Percentiles rank a stretch among this genome's conserved stretches.
Conservation (phyloP, 495 filamentous ascomycete genomes). For the Neurospora sp. region DNA sequence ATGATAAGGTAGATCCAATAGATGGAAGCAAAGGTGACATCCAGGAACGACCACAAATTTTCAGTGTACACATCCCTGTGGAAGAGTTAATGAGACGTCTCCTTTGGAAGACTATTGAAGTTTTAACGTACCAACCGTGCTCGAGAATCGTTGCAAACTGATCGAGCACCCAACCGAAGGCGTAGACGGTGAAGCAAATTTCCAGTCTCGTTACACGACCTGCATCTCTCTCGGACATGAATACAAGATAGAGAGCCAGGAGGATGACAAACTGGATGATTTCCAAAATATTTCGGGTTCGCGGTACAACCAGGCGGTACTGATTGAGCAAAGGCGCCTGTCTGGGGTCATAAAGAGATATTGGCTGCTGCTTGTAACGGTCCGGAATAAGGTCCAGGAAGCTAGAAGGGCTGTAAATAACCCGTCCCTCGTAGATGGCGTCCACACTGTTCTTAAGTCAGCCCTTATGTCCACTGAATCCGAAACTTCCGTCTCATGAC, state of each 20-base stretch:
- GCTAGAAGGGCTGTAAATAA: slow-evolving; percentile 60
- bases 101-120: neutral
- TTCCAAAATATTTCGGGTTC: slow-evolving; percentile 58
- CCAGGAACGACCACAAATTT: slow-evolving; percentile 70
- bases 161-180: slow-evolving; percentile 61
- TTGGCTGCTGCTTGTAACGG: slow-evolving; percentile 61
- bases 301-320: slow-evolving; percentile 61
- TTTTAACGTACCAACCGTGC: slow-evolving; percentile 47
- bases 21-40: slow-evolving; percentile 54
- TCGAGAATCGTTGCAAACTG: slow-evolving; percentile 62
- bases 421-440: slow-evolving; percentile 55
- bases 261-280: slow-evolving; percentile 56
- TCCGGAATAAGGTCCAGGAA: slow-evolving; percentile 66
- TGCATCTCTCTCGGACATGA: slow-evolving; percentile 50
- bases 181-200: slow-evolving; percentile 52
- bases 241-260: slow-evolving; percentile 48
- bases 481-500: slow-evolving; percentile 1
- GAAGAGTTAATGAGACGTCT: slow-evolving; percentile 1
- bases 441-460: slow-evolving; percentile 34
- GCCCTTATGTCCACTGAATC: neutral
- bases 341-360: slow-evolving; percentile 58
- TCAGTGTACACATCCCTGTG: slow-evolving; percentile 63
- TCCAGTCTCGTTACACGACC: slow-evolving; percentile 41
- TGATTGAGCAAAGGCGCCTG: slow-evolving; percentile 60
- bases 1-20: slow-evolving; percentile 51